Conservation (phyloP, 2,329 filamentous ascomycete species). For the Aspergillus sp. region DNA sequence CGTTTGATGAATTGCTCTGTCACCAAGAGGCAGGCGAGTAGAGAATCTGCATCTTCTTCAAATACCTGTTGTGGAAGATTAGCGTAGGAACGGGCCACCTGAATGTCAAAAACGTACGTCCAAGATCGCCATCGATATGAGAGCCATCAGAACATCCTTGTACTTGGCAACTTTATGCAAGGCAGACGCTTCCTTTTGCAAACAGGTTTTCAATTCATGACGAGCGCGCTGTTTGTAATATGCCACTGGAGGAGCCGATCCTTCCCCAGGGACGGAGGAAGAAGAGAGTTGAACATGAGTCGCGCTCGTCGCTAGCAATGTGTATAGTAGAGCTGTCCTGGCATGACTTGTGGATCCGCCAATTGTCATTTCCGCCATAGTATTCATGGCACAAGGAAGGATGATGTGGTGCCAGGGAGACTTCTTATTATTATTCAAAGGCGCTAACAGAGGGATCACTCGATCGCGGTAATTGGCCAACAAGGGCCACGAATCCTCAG, state of each 20-base stretch:
- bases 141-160: conserved; percentile 45
- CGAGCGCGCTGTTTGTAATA: conserved; percentile 33
- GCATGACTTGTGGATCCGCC: conserved; percentile 41
- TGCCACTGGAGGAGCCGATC: conserved; percentile 3
- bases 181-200: conserved; percentile 32
- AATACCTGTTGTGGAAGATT: not conserved
- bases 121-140: conserved; percentile 41
- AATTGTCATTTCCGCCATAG: conserved; percentile 42
- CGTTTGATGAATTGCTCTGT: conserved; percentile 19
- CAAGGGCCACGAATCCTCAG: conserved; percentile 35
- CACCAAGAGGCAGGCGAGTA: not conserved
- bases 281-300: conserved; percentile 35
- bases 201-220: conserved; percentile 31
- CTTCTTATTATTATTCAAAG: conserved; percentile 30
- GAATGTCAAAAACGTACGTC: conserved; percentile 16
- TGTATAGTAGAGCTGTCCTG: conserved; percentile 38
- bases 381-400: conserved; percentile 41
- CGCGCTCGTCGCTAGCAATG: conserved; percentile 43
- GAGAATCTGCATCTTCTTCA: not conserved
- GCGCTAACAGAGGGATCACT: conserved; percentile 31
- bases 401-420: conserved; percentile 47
- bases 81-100: not conserved
- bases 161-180: conserved; percentile 40
- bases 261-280: conserved; percentile 16
- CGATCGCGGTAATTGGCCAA: conserved; percentile 39